Base-by-base conservation (phyloP, 257 asterid genomes). In the Solanum bulbocastanum region DNA sequence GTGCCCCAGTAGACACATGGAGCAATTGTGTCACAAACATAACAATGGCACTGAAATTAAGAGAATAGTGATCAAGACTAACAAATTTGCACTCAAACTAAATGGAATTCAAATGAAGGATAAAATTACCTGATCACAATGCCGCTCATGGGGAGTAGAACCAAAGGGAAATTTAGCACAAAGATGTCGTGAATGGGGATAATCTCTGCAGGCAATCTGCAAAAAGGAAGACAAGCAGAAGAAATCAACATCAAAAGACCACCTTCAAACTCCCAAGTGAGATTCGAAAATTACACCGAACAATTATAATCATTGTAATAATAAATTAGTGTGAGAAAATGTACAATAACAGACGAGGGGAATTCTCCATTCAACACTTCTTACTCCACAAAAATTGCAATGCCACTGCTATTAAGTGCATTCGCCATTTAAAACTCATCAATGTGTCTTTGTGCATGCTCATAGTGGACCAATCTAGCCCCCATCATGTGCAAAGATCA, bases 181-280 rank as follows among this genome's bases (percentile, higher is more conserved):
- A 71, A 92, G 96, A 91, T 97, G 97, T 22, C 99, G 93, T 1
- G 99, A 85, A 85, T 97, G 99, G 86, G 99, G 98, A 88, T 93
- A 97, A 92, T 97, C 99, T 91, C 99, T 92, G 89, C 98, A 96
- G 14, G 99, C 99, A 87, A 97, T 94, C 98, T 90, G 91, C 85
- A 87, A 76, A 37, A 72, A 66, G 74, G 68, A 88, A 89, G 85
- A 62, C 58, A 44, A 86, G 36, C 68, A 42, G 73, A 27, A 56
- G 37, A 72, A 83, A 40, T 72, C 73, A 40, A 82, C 46, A 52
- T 90, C 86, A 62, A 66, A 20, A 84, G 25, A n/a, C 52, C 74
- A 88, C 74, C 82, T 68, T 25, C 35, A 76, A 72, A 76, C 78
- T 71, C 83, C 68, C 83, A 87, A 89, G 58, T n/a, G 11, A 37